Evolutionary conservation across 495 filamentous ascomycete species (phyloP).

Genomic region (Penicillium egyptiacum): DNA sequence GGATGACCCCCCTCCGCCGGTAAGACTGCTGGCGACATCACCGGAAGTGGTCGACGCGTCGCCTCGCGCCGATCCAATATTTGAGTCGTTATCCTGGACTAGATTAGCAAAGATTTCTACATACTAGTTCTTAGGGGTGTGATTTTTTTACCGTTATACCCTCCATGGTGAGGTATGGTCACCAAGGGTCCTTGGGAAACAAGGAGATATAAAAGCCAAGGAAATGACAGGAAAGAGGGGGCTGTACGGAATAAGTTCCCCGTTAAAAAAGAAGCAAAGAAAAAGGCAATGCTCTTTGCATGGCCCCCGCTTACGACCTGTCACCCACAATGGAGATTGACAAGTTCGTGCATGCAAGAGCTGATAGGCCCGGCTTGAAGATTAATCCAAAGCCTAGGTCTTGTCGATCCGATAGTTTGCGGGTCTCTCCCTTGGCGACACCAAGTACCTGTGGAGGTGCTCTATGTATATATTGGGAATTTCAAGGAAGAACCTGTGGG

Average conservation of each 20-base stretch:
- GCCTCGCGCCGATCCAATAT: slow-evolving; percentile 46
- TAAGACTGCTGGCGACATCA: slow-evolving; percentile 32
- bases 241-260: slow-evolving; percentile 16
- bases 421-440: slow-evolving; percentile 10
- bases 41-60: slow-evolving; percentile 41
- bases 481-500: no score
- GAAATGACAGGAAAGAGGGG: slow-evolving; percentile 2
- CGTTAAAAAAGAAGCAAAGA: slow-evolving; percentile 12
- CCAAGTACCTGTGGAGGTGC: no score
- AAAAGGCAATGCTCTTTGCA: slow-evolving; percentile 18
- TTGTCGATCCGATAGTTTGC: slow-evolving; percentile 24
- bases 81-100: slow-evolving; percentile 42
- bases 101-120: slow-evolving; percentile 3
- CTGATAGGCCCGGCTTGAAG: slow-evolving; percentile 22
- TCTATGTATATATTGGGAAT: no score
- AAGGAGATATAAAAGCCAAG: slow-evolving; percentile 1
- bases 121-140: neutral
- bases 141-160: slow-evolving; percentile 13
- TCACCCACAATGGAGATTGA: slow-evolving; percentile 25
- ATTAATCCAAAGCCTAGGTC: slow-evolving; percentile 20
- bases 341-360: slow-evolving; percentile 17
- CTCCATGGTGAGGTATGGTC: slow-evolving; percentile 12
- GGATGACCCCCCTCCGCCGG: slow-evolving; percentile 37
- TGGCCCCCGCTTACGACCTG: slow-evolving; percentile 31
- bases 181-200: slow-evolving; percentile 5